Conservation (phyloP, 1,284 basidiomycete genomes). For the Paramarasmius palmivorus region DNA sequence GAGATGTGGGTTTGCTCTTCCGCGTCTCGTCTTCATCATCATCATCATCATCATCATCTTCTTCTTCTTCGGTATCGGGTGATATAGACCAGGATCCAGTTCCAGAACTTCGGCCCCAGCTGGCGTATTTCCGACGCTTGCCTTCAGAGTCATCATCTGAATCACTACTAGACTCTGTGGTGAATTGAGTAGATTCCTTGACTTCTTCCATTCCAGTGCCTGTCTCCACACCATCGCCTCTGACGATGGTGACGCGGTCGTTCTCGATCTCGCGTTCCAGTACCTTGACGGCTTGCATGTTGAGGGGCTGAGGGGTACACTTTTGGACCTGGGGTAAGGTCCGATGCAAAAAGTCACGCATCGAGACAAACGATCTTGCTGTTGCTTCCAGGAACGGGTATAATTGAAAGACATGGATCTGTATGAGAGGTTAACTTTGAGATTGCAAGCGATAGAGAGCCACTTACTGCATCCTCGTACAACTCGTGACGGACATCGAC, state of each 20-base stretch:
- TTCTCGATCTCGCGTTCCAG: slow-evolving; percentile 70
- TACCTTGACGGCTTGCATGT: slow-evolving; percentile 51
- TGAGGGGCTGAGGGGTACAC: slow-evolving; percentile 49
- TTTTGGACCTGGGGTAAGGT: slow-evolving; percentile 53
- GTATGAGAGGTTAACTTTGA: slow-evolving; percentile 11
- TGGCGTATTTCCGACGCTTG: slow-evolving; percentile 37
- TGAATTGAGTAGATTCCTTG: slow-evolving; percentile 28
- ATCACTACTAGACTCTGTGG: slow-evolving; percentile 22
- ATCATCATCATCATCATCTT: slow-evolving; percentile 28
- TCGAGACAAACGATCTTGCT: slow-evolving; percentile 73
- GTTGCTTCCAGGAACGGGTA: slow-evolving; percentile 82
- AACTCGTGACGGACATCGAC: slow-evolving; percentile 90
- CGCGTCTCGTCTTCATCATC: slow-evolving; percentile 9
- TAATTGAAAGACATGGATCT: slow-evolving; percentile 91
- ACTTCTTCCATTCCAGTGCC: slow-evolving; percentile 37
- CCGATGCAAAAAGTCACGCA: slow-evolving; percentile 72
- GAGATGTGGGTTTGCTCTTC: neutral
- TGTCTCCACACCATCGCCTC: slow-evolving; percentile 63
- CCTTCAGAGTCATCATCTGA: slow-evolving; percentile 25
- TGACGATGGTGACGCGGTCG: slow-evolving; percentile 60
- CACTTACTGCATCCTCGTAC: slow-evolving; percentile 88
- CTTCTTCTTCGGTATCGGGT: slow-evolving; percentile 24
- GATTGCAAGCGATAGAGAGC: neutral
- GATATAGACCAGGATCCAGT: slow-evolving; percentile 14
- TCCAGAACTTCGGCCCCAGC: slow-evolving; percentile 43